Evolutionary conservation across 345 rosid species (phyloP), one percentile per base, ranked within the genome.

Genomic region (Aurinia saxatilis): DNA sequence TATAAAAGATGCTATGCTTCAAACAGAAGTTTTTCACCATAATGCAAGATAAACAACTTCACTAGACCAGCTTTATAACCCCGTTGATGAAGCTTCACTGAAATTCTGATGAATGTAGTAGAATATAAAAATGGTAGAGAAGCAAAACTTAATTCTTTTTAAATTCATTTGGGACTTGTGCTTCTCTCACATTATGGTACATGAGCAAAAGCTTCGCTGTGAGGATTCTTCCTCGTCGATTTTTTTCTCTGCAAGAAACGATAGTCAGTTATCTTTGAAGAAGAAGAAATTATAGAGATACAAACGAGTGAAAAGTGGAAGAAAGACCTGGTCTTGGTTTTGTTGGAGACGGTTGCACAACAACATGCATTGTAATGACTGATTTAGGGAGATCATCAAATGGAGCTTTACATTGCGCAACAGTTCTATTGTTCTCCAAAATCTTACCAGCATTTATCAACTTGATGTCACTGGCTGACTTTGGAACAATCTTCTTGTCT

Each of bases 341-440:
- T 1, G 83, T 68, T 50, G 81, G 50, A 61, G 96, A 74, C 44
- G 84, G 91, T 76, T 89, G 97, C 72, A 87, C 96, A 5, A 89
- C 96, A 57, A 93, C 97, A 60, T 93, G 99, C 99, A 93, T 93
- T 62, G 90, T 89, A 49, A 89, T 87, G 55, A 80, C 82, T 12
- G 80, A 86, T 41, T 74, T 78, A 5, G 85, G 79, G 61, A 89
- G 88, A 55, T 87, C 90, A 23, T 86, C 95, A 66, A 85, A 89
- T 4, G 90, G 97, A 61, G 52, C 79, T 66, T 73, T 85, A 77
- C 97, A 93, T 53, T 85, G 97, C 7, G 87, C 91, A 39, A 93
- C 90, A 3, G 95, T 91, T 89, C 77, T 85, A 76, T 62, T 72
- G 79, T 81, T 87, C 66, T 87, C 98, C 82, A 89, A 76, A 66